Percentiles rank a stretch among this genome's conserved stretches.
These are phyloP conservation scores for Camelina sativa DNA, from an alignment of 345 rosid genomes.

Conservation along the genomic window DNA sequence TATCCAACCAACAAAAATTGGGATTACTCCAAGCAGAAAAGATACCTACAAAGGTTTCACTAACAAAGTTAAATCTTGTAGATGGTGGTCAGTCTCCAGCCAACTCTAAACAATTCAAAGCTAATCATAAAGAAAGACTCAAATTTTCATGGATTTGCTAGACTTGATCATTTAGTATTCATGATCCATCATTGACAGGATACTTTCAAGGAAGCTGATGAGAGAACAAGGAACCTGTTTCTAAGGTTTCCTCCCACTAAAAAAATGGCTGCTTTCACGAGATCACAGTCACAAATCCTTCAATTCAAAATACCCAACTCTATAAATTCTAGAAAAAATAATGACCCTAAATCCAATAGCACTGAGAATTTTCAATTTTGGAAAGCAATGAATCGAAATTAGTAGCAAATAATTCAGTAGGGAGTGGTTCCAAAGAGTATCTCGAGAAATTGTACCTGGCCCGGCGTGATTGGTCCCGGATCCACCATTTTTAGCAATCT, in stretches of 20 bases:
- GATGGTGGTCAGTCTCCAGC: constrained; percentile 15
- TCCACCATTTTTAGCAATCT: constrained; percentile 55
- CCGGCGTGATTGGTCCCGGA: constrained; percentile 76
- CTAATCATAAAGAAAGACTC: constrained; percentile 10
- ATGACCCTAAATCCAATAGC: background rate
- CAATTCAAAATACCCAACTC: background rate
- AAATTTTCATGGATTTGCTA: background rate
- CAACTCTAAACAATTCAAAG: constrained; percentile 6
- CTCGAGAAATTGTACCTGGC: constrained; percentile 57
- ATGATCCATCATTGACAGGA: constrained; percentile 10
- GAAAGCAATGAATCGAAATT: constrained; percentile 10
- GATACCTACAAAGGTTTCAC: constrained; percentile 64
- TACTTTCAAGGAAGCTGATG: background rate
- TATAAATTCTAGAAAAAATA: background rate
- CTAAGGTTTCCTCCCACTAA: background rate
- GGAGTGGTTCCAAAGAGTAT: no score
- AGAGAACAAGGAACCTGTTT: constrained; percentile 11
- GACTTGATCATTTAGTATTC: constrained; percentile 5
- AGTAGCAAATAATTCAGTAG: background rate
- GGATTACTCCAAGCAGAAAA: constrained; percentile 81
- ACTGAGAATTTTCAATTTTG: background rate
- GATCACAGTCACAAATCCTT: constrained; percentile 3
- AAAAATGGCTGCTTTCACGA: constrained; percentile 12
- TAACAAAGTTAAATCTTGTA: constrained; percentile 33
- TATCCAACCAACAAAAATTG: constrained; percentile 84